Percentiles rank a stretch among this genome's conserved stretches.
Conservation (phyloP, 2,329 filamentous ascomycete species). For the Colletotrichum noveboracense region DNA sequence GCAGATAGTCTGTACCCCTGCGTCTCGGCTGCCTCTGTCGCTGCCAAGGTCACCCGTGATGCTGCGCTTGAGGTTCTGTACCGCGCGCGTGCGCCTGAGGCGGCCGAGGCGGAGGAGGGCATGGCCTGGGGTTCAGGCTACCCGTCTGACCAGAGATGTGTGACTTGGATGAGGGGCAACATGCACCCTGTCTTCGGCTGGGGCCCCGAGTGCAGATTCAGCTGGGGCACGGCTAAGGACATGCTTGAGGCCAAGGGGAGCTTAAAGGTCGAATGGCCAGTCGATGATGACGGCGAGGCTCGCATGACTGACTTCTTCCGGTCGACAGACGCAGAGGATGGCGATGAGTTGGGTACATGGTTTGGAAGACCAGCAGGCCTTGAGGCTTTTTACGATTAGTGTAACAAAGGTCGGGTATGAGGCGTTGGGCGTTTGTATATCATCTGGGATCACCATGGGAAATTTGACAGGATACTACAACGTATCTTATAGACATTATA, state of each 20-base stretch:
- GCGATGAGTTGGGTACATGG: conserved; percentile 78
- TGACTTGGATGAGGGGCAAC: conserved; percentile 80
- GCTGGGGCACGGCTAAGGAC: conserved; percentile 95
- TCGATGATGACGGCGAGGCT: conserved; percentile 71
- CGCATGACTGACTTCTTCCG: conserved; percentile 80
- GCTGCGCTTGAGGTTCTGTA: conserved; percentile 84
- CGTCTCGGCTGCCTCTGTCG: conserved; percentile 92
- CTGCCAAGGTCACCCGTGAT: conserved; percentile 95
- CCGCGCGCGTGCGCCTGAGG: conserved; percentile 43
- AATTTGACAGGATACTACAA: background rate
- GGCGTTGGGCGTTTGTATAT: background rate
- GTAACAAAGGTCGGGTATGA: background rate
- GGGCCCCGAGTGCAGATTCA: conserved; percentile 91
- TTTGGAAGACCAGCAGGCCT: conserved; percentile 76
- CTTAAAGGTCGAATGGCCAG: conserved; percentile 84
- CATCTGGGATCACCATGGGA: background rate
- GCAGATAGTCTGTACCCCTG: conserved; percentile 92
- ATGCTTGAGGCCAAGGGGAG: conserved; percentile 79
- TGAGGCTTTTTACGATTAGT: conserved; percentile 65
- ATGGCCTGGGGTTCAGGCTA: conserved; percentile 89
- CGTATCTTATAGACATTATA: conserved; percentile 21
- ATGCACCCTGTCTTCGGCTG: conserved; percentile 96
- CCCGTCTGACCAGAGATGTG: conserved; percentile 83
- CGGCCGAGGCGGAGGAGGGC: conserved; percentile 41
- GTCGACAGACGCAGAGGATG: conserved; percentile 46